phyloP scores from a whole-genome alignment of 164 flowering plant genomes.

The Magnolia kwangsiensis region DNA sequence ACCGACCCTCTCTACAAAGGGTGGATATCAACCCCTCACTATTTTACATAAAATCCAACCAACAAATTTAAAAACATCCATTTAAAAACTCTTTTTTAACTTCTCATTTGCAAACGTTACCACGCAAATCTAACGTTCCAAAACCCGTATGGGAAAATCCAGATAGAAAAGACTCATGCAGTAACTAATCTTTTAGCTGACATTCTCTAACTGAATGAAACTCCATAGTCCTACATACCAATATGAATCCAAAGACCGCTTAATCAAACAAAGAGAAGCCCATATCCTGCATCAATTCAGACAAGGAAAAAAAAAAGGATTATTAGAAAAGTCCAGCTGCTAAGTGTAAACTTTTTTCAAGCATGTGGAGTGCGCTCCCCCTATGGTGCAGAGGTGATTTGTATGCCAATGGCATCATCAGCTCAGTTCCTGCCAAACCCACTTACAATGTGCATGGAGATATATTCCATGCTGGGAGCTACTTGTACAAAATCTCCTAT shows the following conservation, averaged over 20 bases:
- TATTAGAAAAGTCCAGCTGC: too few species aligned
- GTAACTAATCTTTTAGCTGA: neutral
- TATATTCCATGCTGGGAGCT: too few species aligned
- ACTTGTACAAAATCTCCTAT: too few species aligned
- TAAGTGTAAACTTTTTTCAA: too few species aligned
- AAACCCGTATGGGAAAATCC: neutral
- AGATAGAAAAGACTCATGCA: neutral
- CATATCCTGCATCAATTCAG: slow-evolving; percentile 41
- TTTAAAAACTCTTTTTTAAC: neutral
- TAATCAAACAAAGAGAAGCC: slow-evolving; percentile 50
- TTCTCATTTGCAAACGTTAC: neutral
- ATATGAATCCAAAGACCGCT: slow-evolving; percentile 1
- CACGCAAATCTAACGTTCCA: neutral
- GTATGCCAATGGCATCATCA: too few species aligned
- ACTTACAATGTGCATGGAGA: too few species aligned
- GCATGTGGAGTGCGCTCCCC: too few species aligned
- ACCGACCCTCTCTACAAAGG: too few species aligned
- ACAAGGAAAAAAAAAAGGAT: neutral
- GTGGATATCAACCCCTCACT: too few species aligned
- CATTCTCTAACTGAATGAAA: neutral
- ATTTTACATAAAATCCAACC: too few species aligned
- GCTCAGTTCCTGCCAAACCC: too few species aligned
- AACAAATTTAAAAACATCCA: neutral
- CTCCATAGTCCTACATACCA: neutral
- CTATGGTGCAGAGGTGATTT: too few species aligned